phyloP scores from a whole-genome alignment of 2,329 filamentous ascomycete species.

The Aspergillus chevalieri region DNA sequence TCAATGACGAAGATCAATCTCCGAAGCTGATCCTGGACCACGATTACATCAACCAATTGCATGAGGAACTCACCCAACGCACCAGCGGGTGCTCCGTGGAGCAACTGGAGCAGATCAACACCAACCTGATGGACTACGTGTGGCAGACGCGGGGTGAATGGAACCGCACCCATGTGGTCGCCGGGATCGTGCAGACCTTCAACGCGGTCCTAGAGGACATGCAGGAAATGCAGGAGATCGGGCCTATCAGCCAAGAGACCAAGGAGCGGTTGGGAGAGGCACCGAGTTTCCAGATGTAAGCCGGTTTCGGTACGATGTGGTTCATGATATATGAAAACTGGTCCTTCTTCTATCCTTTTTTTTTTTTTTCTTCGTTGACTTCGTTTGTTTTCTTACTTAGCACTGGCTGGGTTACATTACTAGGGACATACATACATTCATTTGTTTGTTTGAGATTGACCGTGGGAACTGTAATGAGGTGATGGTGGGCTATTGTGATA shows the following conservation, averaged over 20 bases:
- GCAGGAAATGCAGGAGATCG: constrained; percentile 46
- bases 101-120: constrained; percentile 89
- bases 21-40: constrained; percentile 41
- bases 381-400: constrained; percentile 7
- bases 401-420: constrained; percentile 1
- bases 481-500: constrained; percentile 8
- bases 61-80: constrained; percentile 57
- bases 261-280: constrained; percentile 23
- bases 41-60: constrained; percentile 51
- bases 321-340: neutral
- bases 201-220: constrained; percentile 60
- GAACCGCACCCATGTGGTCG: constrained; percentile 71
- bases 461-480: constrained; percentile 10
- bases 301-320: too few species aligned
- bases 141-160: constrained; percentile 75
- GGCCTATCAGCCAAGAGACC: constrained; percentile 29
- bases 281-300: constrained; percentile 10
- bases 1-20: constrained; percentile 26
- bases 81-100: constrained; percentile 81
- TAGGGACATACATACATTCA: constrained; percentile 1
- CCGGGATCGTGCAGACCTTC: constrained; percentile 61
- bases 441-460: constrained; percentile 6
- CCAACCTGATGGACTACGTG: constrained; percentile 81
- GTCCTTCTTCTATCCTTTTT: constrained; percentile 2
- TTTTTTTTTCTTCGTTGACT: constrained; percentile 7